These are phyloP conservation scores for Conticribra weissflogii DNA, from an alignment of 108 stramenopile species.

Conservation along the genomic window DNA sequence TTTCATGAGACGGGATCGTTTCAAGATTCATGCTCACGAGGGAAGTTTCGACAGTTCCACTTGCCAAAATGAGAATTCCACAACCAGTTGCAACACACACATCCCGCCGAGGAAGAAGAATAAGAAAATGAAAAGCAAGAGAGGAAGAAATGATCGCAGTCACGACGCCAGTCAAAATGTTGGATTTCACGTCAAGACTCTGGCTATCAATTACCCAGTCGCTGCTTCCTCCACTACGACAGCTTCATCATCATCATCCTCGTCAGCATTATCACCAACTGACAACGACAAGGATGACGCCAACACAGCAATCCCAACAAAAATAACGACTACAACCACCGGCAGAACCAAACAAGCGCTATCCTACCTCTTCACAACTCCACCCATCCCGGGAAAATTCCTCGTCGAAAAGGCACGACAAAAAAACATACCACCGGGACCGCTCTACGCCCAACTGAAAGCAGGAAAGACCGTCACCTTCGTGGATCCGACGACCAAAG, in stretches of 20 bases:
- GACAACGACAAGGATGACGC: slow-evolving; percentile 32
- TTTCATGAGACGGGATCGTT: slow-evolving; percentile 81
- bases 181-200: too few relatives aligned
- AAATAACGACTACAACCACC: slow-evolving; percentile 3
- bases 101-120: slow-evolving; percentile 8
- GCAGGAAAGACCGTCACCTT: slow-evolving; percentile 83
- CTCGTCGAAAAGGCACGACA: slow-evolving; percentile 64
- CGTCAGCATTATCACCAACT: slow-evolving; percentile 10
- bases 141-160: too few relatives aligned
- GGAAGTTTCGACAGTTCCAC: slow-evolving; percentile 48
- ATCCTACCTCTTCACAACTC: slow-evolving; percentile 74
- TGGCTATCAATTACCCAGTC: too few relatives aligned
- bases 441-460: slow-evolving; percentile 82
- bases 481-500: slow-evolving; percentile 40
- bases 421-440: slow-evolving; percentile 84
- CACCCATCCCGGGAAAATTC: slow-evolving; percentile 81
- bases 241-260: too few relatives aligned
- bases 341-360: slow-evolving; percentile 39
- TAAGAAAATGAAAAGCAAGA: slow-evolving; percentile 9
- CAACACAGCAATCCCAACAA: not conserved
- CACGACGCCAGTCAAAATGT: too few relatives aligned
- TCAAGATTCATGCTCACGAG: slow-evolving; percentile 67
- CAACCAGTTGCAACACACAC: too few relatives aligned
- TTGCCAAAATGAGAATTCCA: too few relatives aligned
- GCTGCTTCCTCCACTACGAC: too few relatives aligned